Base-by-base conservation (phyloP, 1,284 basidiomycete species). In the Trametes sp. region DNA sequence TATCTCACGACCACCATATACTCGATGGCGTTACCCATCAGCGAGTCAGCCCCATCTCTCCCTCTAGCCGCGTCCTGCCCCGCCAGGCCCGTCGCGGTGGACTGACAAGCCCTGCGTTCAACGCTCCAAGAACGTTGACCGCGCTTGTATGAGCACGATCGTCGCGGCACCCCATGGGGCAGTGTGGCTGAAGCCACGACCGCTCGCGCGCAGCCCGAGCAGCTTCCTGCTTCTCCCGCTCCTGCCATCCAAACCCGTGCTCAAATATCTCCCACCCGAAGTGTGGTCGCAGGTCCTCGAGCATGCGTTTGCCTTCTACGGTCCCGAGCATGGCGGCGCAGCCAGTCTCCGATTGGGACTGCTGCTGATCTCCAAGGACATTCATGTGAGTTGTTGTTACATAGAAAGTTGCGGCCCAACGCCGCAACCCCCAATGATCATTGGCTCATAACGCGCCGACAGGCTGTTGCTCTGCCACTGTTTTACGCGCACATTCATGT, bases 401-500 rank as follows among this genome's bases (percentile, higher is more conserved):
- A 36, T 81, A 48, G 59, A 16, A 23, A 41, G 4, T 21, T 45
- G 36, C 16, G 11, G 9, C 36, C 31, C 31, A 5, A n/a, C 8
- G 19, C 7, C 5, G 7, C 41, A 11, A 9, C 7, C 5, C 5
- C 2, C 46, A 16, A 19, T 16, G 26, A 19, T 28, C 14, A 5
- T 16, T 4, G 11, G 31, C 19, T 46, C 38, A 36, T 24, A 21
- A 13, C 16, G 4, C 19, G 49, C 4, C 23, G n/a, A 54, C 38
- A 95, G 94, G 84, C 87, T 56, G 79, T 90, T 49, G 87, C 83
- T 2, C 77, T 86, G 24, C 90, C 90, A 9, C 77, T 93, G 46
- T 80, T 93, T 54, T 94, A 93, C 72, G 77, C 84, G 19, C 78
- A 79, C 36, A 83, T 92, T 16, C 75, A 76, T 33, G 74, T 93